Evolutionary conservation across 2,329 filamentous ascomycete genomes (phyloP).

Genomic region (Tolypocladium pustulatum): DNA sequence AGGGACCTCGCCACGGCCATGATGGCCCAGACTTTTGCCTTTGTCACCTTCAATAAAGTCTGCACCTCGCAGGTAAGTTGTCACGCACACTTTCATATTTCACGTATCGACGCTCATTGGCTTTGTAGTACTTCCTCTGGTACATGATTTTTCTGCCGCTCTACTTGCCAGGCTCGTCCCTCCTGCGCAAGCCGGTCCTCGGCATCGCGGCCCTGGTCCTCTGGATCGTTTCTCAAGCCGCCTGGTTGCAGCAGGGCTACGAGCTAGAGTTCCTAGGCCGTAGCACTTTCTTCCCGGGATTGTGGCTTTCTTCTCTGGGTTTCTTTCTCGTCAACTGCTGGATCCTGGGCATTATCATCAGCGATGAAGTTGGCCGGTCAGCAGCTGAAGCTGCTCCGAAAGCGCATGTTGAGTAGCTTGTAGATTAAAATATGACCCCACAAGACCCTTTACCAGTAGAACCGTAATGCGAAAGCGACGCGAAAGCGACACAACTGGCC

Average conservation of each 20-base stretch:
- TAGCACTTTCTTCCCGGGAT: conserved; percentile 75
- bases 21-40: conserved; percentile 93
- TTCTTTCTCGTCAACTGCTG: conserved; percentile 86
- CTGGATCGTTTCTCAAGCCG: conserved; percentile 68
- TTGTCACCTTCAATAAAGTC: conserved; percentile 97
- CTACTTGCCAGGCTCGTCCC: conserved; percentile 71
- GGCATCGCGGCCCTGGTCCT: conserved; percentile 56
- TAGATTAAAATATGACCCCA: no score
- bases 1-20: conserved; percentile 73
- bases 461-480: no score
- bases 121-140: conserved; percentile 84
- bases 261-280: conserved; percentile 68
- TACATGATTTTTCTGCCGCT: conserved; percentile 90
- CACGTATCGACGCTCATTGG: background rate
- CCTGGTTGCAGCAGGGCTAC: conserved; percentile 69
- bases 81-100: background rate
- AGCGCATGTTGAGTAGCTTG: conserved; percentile 10
- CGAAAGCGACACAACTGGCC: background rate
- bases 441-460: background rate
- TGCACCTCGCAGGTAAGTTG: conserved; percentile 85
- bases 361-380: conserved; percentile 37
- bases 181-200: conserved; percentile 47
- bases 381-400: conserved; percentile 6
- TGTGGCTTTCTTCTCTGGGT: conserved; percentile 63
- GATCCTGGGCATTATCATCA: conserved; percentile 72